phyloP scores from a whole-genome alignment of 2,329 filamentous ascomycete species.

The Alternaria solani region DNA sequence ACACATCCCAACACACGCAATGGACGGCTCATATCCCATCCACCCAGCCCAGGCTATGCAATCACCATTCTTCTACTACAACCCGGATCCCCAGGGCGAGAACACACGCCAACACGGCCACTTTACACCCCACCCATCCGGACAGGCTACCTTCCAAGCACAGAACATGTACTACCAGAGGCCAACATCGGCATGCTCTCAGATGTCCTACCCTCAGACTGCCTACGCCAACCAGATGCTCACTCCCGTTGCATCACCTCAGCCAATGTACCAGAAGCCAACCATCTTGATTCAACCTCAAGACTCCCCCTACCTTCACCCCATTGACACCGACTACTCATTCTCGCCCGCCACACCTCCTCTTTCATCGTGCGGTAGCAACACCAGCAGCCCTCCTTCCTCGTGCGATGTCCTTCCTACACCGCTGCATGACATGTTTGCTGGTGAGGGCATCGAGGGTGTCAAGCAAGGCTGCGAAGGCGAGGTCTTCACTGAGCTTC shows the following conservation, averaged over 20 bases:
- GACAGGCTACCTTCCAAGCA: conserved; percentile 49
- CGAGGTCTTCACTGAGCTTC: conserved; percentile 74
- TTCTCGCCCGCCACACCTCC: conserved; percentile 88
- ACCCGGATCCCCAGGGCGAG: conserved; percentile 75
- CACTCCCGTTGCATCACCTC: conserved; percentile 79
- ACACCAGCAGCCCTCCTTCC: conserved; percentile 81
- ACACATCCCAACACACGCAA: conserved; percentile 51
- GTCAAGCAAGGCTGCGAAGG: conserved; percentile 69
- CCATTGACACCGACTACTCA: conserved; percentile 77
- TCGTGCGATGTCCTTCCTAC: conserved; percentile 80
- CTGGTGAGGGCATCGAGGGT: conserved; percentile 49
- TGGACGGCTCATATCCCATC: conserved; percentile 70
- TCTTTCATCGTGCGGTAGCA: conserved; percentile 84
- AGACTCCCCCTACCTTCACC: conserved; percentile 60
- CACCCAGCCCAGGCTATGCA: conserved; percentile 67
- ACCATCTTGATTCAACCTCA: conserved; percentile 72
- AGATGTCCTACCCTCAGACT: conserved; percentile 57
- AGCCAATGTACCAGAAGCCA: conserved; percentile 77
- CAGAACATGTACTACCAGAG: conserved; percentile 59
- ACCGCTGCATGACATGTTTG: conserved; percentile 81
- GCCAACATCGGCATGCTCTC: conserved; percentile 71
- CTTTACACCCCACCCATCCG: conserved; percentile 68
- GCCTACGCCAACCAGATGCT: conserved; percentile 69
- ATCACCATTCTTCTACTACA: conserved; percentile 87
- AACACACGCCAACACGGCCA: conserved; percentile 73